Evolutionary conservation across 805 yeast species (phyloP), one percentile per base, ranked within the genome.

Genomic region (Candida ponderosae): DNA sequence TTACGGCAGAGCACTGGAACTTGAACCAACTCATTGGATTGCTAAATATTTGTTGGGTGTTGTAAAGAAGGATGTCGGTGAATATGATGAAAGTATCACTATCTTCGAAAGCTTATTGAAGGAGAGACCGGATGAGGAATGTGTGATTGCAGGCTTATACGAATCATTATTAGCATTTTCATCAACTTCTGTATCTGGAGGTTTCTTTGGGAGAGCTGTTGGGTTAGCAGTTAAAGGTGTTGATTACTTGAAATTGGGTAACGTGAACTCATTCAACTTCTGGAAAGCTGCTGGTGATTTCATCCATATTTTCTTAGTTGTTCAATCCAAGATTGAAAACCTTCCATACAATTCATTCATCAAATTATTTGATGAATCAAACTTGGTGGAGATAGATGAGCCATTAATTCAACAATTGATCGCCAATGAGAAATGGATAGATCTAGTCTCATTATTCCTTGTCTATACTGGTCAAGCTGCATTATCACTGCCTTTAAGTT

Each of bases 201-300:
- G 94, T 0, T 82, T 74, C 46, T 72, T 76, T 42, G 81, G 83
- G 3, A 72, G 86, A 43, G 81, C 93, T 0, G 58, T 72, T 7
- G 66, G 66, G 6, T 53, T 63, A 33, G 76, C 76, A 10, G 36
- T 56, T 3, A 58, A 62, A 6, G 73, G 81, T 0, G 57, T 83
- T 5, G 66, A 62, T 2, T 59, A 67, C 15, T 57, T 75, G 5
- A 39, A 48, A 3, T 49, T 46, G 13, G 68, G 77, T 0, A 59
- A 70, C 18, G 42, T 50, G 2, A 47, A 51, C 3, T 68, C 82
- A 0, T 75, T 70, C 31, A 70, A 68, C 35, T 51, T 83, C 31
- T 88, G 96, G 97, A 71, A 76, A 42, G 59, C 71, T 0, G 59
- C 82, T 15, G 71, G 77, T 17, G 82, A 77, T 39, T 66, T 81